Evolutionary conservation across 306 rosid species (phyloP).

Genomic region (Cicer pinnatifidum): DNA sequence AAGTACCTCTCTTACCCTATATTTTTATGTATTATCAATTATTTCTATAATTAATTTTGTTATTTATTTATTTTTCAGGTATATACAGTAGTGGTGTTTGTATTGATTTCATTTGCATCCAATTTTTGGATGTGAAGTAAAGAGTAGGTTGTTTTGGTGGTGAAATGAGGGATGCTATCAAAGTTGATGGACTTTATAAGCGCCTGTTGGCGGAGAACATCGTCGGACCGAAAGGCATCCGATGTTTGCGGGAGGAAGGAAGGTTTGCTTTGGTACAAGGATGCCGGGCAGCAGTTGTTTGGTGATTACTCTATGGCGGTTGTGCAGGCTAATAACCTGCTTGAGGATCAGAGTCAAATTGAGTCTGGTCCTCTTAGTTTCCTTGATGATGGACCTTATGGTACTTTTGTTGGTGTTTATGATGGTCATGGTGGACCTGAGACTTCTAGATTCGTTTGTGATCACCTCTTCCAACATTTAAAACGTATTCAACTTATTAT

Average conservation of each 20-base stretch:
- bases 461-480: constrained; percentile 76
- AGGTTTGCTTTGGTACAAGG: constrained; percentile 93
- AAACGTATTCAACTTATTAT: constrained; percentile 48
- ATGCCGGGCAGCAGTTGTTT: constrained; percentile 76
- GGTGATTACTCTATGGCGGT: constrained; percentile 96
- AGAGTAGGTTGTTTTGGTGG: constrained; percentile 65
- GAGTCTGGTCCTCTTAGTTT: constrained; percentile 86
- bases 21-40: neutral
- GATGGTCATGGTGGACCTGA: constrained; percentile 99
- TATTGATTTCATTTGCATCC: constrained; percentile 51
- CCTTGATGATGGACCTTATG: constrained; percentile 76
- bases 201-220: constrained; percentile 80
- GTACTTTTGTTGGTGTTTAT: constrained; percentile 82
- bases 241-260: constrained; percentile 79
- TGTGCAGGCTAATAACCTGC: constrained; percentile 93
- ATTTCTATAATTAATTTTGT: neutral
- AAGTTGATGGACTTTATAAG: constrained; percentile 79
- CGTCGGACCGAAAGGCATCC: constrained; percentile 56
- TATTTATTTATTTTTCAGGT: neutral
- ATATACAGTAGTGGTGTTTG: neutral
- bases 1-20: too few species aligned
- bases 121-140: constrained; percentile 67
- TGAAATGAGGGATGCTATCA: constrained; percentile 99
- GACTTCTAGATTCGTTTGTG: constrained; percentile 80
- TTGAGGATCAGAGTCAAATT: constrained; percentile 94